Evolutionary conservation across 768 basidiomycete genomes (phyloP), one percentile per base, ranked within the genome.

Genomic region (Crassisporium funariophilum): DNA sequence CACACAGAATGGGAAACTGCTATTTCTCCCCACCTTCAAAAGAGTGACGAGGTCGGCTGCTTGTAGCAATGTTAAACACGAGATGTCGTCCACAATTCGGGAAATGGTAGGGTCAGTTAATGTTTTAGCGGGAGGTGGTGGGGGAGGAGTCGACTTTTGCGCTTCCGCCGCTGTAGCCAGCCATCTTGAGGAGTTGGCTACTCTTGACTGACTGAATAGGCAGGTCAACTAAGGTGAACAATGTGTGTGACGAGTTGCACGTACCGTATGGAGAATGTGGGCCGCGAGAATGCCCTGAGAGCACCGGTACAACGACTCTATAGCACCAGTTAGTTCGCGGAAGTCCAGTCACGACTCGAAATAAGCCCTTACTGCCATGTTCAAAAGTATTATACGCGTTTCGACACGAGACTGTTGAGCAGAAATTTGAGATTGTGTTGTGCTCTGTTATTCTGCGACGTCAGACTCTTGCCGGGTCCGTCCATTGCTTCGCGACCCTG

Each of bases 81-180:
- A 90, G 56, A 99, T 98, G 65, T 92, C 87, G 64, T 98, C 92
- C 20, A 99, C 97, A 60, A 99, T 87, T 49, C 81, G 81, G 39
- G 71, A 73, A 54, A 99, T 78, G 57, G 77, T 82, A 16, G 91
- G 81, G 64, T 93, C 83, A 17, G 70, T 63, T 12, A 76, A 65
- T 13, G 63, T 60, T 4, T 46, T 31, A 5, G 39, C 35, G 15
- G 64, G 52, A 3, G 74, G 62, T 3, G 77, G 69, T 1, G 77
- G 76, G 17, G 78, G 70, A 2, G 76, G 67, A 0, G 72, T 48
- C 2, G 74, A 51, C 4, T 72, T 65, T 19, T 78, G 60, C 0
- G 79, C 54, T 37, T 72, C 73, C 12, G 81, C 65, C 15, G 82
- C 74, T 8, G 84, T 79, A 20, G 82, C 75, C 41, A 86, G 66